Conservation (phyloP, 2,329 filamentous ascomycete species). For the Aspergillus quadrilineatus region DNA sequence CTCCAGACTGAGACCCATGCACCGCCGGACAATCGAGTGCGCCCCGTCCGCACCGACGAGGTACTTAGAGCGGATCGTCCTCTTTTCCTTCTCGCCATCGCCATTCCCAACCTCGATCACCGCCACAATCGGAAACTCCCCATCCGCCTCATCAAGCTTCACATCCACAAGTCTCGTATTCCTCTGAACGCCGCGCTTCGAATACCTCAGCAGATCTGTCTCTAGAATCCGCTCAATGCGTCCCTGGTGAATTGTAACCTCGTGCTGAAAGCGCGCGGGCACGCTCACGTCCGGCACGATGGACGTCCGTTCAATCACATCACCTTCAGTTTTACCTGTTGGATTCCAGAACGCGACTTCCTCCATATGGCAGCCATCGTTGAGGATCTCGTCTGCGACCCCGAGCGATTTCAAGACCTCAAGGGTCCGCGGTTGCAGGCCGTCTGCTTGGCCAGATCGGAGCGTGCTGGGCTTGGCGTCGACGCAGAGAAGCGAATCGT, state of each 20-base stretch:
- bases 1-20: constrained; percentile 52
- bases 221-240: constrained; percentile 70
- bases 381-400: constrained; percentile 40
- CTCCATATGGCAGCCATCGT: constrained; percentile 44
- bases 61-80: constrained; percentile 63
- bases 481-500: constrained; percentile 43
- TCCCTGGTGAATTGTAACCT: constrained; percentile 69
- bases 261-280: constrained; percentile 69
- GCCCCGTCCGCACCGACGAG: constrained; percentile 71
- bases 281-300: constrained; percentile 55
- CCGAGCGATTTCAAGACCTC: constrained; percentile 46
- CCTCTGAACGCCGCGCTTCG: constrained; percentile 57
- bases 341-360: constrained; percentile 71
- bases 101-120: constrained; percentile 30
- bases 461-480: constrained; percentile 42
- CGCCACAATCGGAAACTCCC: constrained; percentile 37
- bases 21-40: constrained; percentile 63
- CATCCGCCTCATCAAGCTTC: constrained; percentile 52
- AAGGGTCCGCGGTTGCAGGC: constrained; percentile 44
- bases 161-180: constrained; percentile 66
- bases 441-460: constrained; percentile 46
- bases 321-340: constrained; percentile 45
- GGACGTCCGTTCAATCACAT: constrained; percentile 62
- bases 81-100: constrained; percentile 1
- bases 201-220: constrained; percentile 62